A percentile compares a stretch with the other conserved stretches of the same genome.
Evolutionary conservation across 1,284 basidiomycete species (phyloP).

Genomic region (Apiotrichum laibachii): DNA sequence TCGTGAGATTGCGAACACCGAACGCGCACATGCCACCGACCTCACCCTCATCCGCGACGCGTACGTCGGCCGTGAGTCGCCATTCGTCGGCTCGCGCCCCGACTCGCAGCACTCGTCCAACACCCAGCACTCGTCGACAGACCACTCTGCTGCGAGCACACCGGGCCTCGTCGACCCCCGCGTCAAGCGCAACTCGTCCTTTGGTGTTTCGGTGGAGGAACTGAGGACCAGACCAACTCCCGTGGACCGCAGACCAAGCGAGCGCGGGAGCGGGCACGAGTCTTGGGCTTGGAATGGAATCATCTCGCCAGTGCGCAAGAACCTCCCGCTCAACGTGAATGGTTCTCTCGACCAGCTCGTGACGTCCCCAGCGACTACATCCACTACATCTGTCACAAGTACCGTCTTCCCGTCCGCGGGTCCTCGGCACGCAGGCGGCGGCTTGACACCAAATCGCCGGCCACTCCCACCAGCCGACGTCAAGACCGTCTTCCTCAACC

Average conservation of each 20-base stretch:
- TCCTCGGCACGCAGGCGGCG: conserved; percentile 9
- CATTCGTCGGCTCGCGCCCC: conserved; percentile 25
- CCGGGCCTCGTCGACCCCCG: conserved; percentile 6
- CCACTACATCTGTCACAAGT: not conserved
- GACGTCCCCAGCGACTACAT: conserved; percentile 13
- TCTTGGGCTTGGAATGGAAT: conserved; percentile 14
- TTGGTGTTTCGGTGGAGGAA: conserved; percentile 13
- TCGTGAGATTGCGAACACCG: conserved; percentile 76
- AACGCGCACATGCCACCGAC: conserved; percentile 83
- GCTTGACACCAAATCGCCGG: conserved; percentile 17
- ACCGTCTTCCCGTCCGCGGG: conserved; percentile 5
- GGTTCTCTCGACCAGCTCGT: conserved; percentile 1
- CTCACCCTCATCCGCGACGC: conserved; percentile 78
- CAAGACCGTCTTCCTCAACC: conserved; percentile 73
- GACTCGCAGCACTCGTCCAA: conserved; percentile 27
- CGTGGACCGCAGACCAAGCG: not conserved
- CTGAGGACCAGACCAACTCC: not conserved
- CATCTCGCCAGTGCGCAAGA: conserved; percentile 16
- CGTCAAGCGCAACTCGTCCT: conserved; percentile 16
- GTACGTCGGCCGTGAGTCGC: conserved; percentile 57
- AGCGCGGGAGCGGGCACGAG: conserved; percentile 13
- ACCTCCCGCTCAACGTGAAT: conserved; percentile 5
- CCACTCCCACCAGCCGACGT: conserved; percentile 71
- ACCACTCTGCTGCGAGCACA: conserved; percentile 12
- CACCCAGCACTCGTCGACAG: conserved; percentile 1